Evolutionary conservation across 495 filamentous ascomycete genomes (phyloP).

Genomic region (Xylaria flabelliformis): DNA sequence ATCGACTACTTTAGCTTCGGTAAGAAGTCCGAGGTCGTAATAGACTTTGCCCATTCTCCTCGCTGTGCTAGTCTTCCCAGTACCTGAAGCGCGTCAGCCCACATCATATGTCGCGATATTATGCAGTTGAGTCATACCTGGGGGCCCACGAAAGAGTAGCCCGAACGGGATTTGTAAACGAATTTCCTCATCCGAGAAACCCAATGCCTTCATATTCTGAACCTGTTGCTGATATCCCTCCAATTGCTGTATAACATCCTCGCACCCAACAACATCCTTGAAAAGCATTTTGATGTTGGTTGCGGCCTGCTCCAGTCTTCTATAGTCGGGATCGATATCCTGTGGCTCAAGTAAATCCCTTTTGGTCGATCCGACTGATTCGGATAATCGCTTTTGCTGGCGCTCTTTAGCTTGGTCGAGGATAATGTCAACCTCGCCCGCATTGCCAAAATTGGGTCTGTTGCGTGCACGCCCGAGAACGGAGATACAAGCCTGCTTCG

Average conservation of each 20-base stretch:
- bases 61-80: conserved; percentile 78
- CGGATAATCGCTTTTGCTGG: conserved; percentile 59
- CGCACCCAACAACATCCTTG: conserved; percentile 69
- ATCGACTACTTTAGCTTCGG: conserved; percentile 61
- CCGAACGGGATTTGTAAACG: conserved; percentile 49
- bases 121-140: conserved; percentile 30
- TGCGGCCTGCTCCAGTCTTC: conserved; percentile 56
- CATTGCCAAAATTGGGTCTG: conserved; percentile 66
- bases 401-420: conserved; percentile 65
- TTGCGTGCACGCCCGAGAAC: conserved; percentile 60
- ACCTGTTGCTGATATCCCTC: conserved; percentile 66
- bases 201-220: conserved; percentile 58
- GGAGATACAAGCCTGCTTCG: conserved; percentile 54
- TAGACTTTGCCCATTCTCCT: conserved; percentile 74
- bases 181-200: conserved; percentile 67
- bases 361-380: conserved; percentile 25
- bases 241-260: conserved; percentile 63
- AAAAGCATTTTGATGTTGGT: conserved; percentile 66
- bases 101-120: conserved; percentile 40
- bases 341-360: conserved; percentile 56
- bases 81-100: conserved; percentile 49
- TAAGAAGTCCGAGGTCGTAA: conserved; percentile 72
- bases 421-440: conserved; percentile 69
- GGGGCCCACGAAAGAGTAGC: conserved; percentile 53
- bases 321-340: conserved; percentile 74